Percentiles rank a stretch among this genome's conserved stretches.
Evolutionary conservation across 2,329 filamentous ascomycete genomes (phyloP).

Genomic region (Penicillium sp.): DNA sequence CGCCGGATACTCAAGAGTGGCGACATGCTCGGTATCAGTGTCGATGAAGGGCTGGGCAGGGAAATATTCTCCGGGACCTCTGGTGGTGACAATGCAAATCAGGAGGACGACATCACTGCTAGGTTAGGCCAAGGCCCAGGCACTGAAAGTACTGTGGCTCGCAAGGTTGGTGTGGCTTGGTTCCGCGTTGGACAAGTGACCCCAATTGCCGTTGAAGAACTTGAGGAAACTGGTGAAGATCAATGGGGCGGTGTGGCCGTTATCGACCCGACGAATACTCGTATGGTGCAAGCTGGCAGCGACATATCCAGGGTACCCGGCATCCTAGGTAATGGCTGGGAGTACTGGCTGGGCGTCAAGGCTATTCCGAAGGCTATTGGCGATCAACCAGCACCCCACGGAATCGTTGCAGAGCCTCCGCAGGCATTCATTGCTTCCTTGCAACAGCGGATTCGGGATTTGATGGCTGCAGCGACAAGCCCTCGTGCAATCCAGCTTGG

Average conservation of each 20-base stretch:
- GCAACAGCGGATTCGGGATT: constrained; percentile 68
- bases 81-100: constrained; percentile 53
- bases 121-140: constrained; percentile 35
- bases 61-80: constrained; percentile 66
- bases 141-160: constrained; percentile 27
- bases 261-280: constrained; percentile 79
- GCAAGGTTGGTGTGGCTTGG: constrained; percentile 70
- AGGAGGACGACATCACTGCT: constrained; percentile 64
- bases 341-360: constrained; percentile 79
- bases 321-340: constrained; percentile 72
- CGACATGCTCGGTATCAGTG: constrained; percentile 80
- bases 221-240: constrained; percentile 59
- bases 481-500: constrained; percentile 78
- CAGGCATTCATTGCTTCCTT: constrained; percentile 53
- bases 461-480: constrained; percentile 85
- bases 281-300: constrained; percentile 86
- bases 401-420: constrained; percentile 35
- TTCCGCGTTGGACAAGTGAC: constrained; percentile 78
- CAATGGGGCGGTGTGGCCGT: constrained; percentile 81
- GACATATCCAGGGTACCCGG: constrained; percentile 76
- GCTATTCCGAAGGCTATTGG: constrained; percentile 50
- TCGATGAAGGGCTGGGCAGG: constrained; percentile 78
- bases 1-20: constrained; percentile 77
- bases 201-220: constrained; percentile 44
- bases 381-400: constrained; percentile 34